These are phyloP conservation scores for Colletotrichum sp. DNA, from an alignment of 2,329 filamentous ascomycete genomes.

Conservation along the genomic window DNA sequence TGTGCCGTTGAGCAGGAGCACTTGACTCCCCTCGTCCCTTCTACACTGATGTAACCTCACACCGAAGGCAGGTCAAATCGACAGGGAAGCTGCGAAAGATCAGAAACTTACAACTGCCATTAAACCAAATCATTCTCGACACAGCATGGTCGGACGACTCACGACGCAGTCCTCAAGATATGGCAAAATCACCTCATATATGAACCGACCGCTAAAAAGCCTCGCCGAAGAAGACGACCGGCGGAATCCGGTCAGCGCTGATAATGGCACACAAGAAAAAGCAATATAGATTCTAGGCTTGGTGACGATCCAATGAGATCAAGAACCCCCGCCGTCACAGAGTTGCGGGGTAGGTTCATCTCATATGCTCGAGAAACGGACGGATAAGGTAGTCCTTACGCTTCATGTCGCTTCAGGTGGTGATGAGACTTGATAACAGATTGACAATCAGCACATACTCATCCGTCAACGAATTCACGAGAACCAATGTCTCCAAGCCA, in stretches of 20 bases:
- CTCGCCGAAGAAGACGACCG: rapidly evolving
- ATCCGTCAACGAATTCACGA: background rate
- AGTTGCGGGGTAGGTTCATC: background rate
- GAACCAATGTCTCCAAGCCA: background rate
- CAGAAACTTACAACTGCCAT: background rate
- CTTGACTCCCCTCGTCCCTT: background rate
- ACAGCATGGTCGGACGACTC: background rate
- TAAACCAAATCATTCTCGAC: background rate
- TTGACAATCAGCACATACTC: background rate
- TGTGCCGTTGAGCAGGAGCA: background rate
- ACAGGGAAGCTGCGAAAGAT: background rate
- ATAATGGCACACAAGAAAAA: background rate
- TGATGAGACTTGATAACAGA: rapidly evolving
- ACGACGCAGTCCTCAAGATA: rapidly evolving
- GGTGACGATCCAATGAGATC: background rate
- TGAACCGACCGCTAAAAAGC: background rate
- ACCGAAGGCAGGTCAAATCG: rapidly evolving
- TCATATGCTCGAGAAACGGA: background rate
- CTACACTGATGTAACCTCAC: background rate
- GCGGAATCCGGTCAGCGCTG: background rate
- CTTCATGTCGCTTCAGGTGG: background rate
- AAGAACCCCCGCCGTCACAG: background rate
- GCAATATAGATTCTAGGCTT: rapidly evolving
- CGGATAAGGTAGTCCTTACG: rapidly evolving
- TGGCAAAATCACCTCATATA: background rate